Evolutionary conservation across 1,284 basidiomycete genomes (phyloP).

Genomic region (Trichosporon coremiiforme): DNA sequence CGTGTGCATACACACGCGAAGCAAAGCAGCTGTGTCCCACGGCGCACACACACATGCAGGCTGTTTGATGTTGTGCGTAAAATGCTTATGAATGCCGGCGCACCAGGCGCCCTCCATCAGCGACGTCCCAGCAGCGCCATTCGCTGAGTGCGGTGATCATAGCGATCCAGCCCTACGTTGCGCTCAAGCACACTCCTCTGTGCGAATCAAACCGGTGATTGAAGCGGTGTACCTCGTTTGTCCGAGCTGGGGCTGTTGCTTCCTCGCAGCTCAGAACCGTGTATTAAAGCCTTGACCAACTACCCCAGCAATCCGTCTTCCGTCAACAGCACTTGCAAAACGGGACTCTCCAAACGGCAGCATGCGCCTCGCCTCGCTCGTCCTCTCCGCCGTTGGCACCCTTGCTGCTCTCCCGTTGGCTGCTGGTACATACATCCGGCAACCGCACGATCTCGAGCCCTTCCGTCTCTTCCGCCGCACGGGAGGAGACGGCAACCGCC

Average conservation of each 20-base stretch:
- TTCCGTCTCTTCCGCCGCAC: not conserved
- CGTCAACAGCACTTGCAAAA: not conserved
- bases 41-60: too few species aligned
- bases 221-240: too few species aligned
- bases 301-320: too few species aligned
- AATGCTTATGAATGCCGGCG: too few species aligned
- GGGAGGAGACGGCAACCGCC: not conserved
- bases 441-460: not conserved
- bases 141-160: not conserved
- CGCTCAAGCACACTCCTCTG: not conserved
- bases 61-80: too few species aligned
- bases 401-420: not conserved
- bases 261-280: too few species aligned
- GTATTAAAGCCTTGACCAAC: too few species aligned
- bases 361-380: not conserved
- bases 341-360: not conserved
- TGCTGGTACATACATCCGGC: not conserved
- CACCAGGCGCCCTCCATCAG: too few species aligned
- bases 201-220: not conserved
- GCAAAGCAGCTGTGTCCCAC: too few species aligned
- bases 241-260: too few species aligned
- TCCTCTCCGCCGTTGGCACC: not conserved
- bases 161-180: not conserved
- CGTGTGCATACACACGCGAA: too few species aligned
- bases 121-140: too few species aligned